These are phyloP conservation scores for Retiboletus flavoniger DNA, from an alignment of 1,284 basidiomycete species.

Conservation along the genomic window DNA sequence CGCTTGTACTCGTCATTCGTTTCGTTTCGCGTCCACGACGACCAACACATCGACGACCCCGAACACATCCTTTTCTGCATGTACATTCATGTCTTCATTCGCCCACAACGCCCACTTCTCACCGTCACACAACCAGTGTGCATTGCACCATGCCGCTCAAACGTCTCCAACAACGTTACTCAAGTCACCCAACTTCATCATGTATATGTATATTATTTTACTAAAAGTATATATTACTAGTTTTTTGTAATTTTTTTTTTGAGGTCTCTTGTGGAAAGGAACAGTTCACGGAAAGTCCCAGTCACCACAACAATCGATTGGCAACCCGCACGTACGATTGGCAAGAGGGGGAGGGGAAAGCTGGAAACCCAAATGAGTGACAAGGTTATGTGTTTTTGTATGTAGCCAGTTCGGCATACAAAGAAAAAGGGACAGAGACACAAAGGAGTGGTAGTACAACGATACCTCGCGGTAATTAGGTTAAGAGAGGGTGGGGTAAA, in stretches of 20 bases:
- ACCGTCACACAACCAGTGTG: neutral
- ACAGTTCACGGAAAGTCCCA: neutral
- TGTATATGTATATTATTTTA: conserved; percentile 12
- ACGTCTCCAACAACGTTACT: neutral
- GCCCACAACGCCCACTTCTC: neutral
- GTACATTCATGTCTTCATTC: neutral
- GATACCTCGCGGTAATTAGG: conserved; percentile 21
- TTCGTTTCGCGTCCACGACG: neutral
- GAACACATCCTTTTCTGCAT: neutral
- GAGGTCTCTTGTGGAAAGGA: neutral
- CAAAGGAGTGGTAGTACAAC: conserved; percentile 32
- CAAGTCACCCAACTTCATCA: neutral
- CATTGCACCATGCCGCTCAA: neutral
- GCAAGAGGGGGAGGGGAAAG: neutral
- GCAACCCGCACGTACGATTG: neutral
- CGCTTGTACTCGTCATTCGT: neutral
- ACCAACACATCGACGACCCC: neutral
- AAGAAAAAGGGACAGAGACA: conserved; percentile 2
- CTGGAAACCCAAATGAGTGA: conserved; percentile 13
- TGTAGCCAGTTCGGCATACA: conserved; percentile 14
- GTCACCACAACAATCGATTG: conserved; percentile 5
- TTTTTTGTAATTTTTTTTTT: neutral
- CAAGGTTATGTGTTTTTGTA: conserved; percentile 10
- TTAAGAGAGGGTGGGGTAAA: conserved; percentile 5
- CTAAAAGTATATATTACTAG: neutral